A percentile compares a stretch with the other conserved stretches of the same genome.
These are phyloP conservation scores for Talaromyces verruculosus DNA, from an alignment of 2,329 filamentous ascomycete species.

Conservation along the genomic window DNA sequence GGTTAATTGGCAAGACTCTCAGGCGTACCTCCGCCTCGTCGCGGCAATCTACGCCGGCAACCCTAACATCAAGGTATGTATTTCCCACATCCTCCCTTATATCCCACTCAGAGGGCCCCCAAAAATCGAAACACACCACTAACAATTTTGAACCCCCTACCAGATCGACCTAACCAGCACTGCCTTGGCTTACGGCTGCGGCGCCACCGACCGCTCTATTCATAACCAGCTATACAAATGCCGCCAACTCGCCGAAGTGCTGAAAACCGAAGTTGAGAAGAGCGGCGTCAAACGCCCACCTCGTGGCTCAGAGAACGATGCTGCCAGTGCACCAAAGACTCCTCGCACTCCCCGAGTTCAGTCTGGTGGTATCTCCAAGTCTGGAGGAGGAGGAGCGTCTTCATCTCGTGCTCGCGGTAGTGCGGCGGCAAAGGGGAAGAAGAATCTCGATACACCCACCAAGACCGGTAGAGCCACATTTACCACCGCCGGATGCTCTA, in stretches of 20 bases:
- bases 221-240: conserved; percentile 49
- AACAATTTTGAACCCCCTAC: neutral
- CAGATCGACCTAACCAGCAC: conserved; percentile 49
- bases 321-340: neutral
- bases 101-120: neutral
- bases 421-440: neutral
- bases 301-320: neutral
- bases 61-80: conserved; percentile 29
- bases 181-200: conserved; percentile 47
- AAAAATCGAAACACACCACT: too few relatives aligned
- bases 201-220: conserved; percentile 51
- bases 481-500: neutral
- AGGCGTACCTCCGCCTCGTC: conserved; percentile 30
- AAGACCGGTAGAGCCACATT: neutral
- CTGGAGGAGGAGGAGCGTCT: neutral
- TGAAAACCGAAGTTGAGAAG: conserved; percentile 32
- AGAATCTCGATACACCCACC: neutral
- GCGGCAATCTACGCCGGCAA: conserved; percentile 32
- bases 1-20: conserved; percentile 33
- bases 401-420: neutral
- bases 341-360: neutral
- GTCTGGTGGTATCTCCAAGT: neutral
- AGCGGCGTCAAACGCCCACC: conserved; percentile 15
- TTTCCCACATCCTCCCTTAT: neutral
- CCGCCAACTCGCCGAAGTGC: conserved; percentile 41